Evolutionary conservation across 768 basidiomycete genomes (phyloP), one percentile per base, ranked within the genome.

Genomic region (Lactarius tabidus): DNA sequence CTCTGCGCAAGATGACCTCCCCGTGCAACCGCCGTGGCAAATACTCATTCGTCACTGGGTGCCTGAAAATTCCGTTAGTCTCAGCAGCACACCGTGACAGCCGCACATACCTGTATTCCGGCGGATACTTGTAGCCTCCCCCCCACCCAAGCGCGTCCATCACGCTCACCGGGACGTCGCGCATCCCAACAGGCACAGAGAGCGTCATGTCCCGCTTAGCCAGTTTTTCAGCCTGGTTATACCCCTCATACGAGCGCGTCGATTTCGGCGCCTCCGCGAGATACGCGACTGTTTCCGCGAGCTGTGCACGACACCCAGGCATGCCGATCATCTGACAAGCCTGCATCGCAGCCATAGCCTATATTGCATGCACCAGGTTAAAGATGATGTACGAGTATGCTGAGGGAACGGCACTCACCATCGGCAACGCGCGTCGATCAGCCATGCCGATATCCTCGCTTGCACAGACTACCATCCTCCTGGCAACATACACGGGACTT

Each of bases 401-500:
- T 14, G 41, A 0, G n/a, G 39, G 52, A 53, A 52, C 28, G 28
- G 12, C n/a, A 74, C 84, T 63, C 64, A 87, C 90, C 67, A 93
- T 75, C 10, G 90, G 88, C 12, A 95, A 78, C 0, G 89, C 90
- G n/a, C 85, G 81, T 45, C 79, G 81, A 74, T 94, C 89, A 31
- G 91, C 91, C 8, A 92, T 76, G 0, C 93, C 92, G 45, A 95
- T 83, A 72, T 95, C 93, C 74, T 95, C 93, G 67, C 89, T 90
- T 2, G 93, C 91, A 69, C 89, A 86, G 8, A 92, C 89, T 5
- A 89, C 79, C 79, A 91, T 83, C 60, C 90, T 79, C 39, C 90
- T 79, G 7, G 85, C 87, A 64, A 93, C 82, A 70, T 84, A 94
- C 55, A 91, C 70, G 4, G 92, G 89, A 74, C 94, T 91, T 73